These are phyloP conservation scores for Cladophialophora psammophila DNA, from an alignment of 2,329 filamentous ascomycete species.

Conservation along the genomic window DNA sequence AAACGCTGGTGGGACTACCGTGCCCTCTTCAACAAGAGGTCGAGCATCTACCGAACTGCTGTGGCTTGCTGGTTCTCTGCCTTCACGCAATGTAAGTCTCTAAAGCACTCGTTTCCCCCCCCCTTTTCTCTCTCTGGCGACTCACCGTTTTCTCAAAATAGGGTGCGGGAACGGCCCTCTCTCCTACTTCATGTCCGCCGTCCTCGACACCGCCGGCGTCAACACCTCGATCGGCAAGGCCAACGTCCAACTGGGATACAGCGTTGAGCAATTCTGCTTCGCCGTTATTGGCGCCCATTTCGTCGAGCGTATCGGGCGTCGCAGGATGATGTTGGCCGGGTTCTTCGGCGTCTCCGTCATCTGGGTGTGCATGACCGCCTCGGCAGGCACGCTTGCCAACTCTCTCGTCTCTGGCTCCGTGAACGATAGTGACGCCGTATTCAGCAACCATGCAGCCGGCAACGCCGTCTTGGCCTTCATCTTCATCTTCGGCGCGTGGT, in stretches of 20 bases:
- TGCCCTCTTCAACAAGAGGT: conserved; percentile 57
- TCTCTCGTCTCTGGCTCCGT: conserved; percentile 32
- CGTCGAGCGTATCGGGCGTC: conserved; percentile 65
- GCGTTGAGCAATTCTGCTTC: conserved; percentile 63
- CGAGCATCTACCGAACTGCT: conserved; percentile 60
- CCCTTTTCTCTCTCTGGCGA: not conserved
- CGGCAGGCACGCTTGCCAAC: conserved; percentile 48
- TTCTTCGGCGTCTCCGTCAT: conserved; percentile 58
- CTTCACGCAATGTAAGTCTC: conserved; percentile 57
- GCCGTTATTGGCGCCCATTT: conserved; percentile 63
- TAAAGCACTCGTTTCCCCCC: not conserved
- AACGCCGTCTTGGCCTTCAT: conserved; percentile 61
- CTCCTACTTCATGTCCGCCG: conserved; percentile 64
- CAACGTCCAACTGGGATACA: conserved; percentile 63
- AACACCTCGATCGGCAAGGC: conserved; percentile 57
- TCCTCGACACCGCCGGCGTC: conserved; percentile 61
- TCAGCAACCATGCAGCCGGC: conserved; percentile 50
- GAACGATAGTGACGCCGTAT: conserved; percentile 33
- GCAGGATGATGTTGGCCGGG: conserved; percentile 62
- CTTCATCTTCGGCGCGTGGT: conserved; percentile 63
- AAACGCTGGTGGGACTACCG: conserved; percentile 61
- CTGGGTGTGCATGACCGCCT: conserved; percentile 61
- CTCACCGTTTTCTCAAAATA: conserved; percentile 10
- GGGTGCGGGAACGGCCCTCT: conserved; percentile 45
- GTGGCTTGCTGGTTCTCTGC: conserved; percentile 59